Evolutionary conservation across 2,329 filamentous ascomycete species (phyloP).

Genomic region (Graphiopsis chlorocephala): DNA sequence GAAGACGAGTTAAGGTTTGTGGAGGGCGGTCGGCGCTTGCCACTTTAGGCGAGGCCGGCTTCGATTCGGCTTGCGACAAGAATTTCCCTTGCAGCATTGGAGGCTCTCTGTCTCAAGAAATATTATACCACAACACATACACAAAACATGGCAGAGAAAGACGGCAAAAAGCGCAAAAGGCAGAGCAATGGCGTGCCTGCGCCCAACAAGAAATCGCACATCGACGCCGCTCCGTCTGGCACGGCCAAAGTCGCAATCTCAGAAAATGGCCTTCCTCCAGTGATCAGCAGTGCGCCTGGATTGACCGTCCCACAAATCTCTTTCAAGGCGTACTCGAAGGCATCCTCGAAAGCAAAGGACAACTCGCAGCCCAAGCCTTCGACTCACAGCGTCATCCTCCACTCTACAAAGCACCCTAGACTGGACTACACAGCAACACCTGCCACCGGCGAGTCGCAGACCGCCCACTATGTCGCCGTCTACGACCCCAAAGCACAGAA

Average conservation of each 20-base stretch:
- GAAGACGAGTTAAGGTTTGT: not conserved
- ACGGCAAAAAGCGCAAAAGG: constrained; percentile 53
- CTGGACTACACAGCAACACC: constrained; percentile 56
- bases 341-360: constrained; percentile 21
- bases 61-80: not conserved
- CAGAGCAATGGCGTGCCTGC: constrained; percentile 42
- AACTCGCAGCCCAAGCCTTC: constrained; percentile 5
- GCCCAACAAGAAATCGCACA: constrained; percentile 39
- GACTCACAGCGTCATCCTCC: constrained; percentile 53
- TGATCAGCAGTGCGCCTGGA: constrained; percentile 41
- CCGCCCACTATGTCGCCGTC: constrained; percentile 61
- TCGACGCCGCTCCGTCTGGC: constrained; percentile 18
- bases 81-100: constrained; percentile 5
- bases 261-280: constrained; percentile 25
- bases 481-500: constrained; percentile 54
- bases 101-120: not conserved
- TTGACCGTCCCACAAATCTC: constrained; percentile 39
- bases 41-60: not conserved
- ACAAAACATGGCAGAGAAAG: constrained; percentile 30
- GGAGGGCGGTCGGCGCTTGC: not conserved
- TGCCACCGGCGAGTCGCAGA: constrained; percentile 41
- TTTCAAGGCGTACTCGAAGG: constrained; percentile 50
- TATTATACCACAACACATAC: not conserved
- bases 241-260: constrained; percentile 30
- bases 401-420: constrained; percentile 59